phyloP scores from a whole-genome alignment of 2,329 filamentous ascomycete species.

The Aspergillus sergii region DNA sequence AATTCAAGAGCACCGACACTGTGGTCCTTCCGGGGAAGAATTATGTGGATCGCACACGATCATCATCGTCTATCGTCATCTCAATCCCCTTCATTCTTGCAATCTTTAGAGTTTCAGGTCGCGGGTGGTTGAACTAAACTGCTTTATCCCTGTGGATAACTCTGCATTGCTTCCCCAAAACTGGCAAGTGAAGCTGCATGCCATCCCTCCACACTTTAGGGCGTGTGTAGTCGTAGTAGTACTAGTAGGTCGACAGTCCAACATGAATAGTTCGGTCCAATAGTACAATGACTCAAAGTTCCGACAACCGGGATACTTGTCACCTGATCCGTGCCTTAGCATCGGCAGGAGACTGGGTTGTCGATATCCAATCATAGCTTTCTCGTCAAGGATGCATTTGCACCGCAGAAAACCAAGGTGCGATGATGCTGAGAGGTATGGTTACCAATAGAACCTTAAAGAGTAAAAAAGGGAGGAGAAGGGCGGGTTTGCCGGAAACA shows the following conservation, averaged over 20 bases:
- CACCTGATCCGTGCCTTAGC: conserved; percentile 13
- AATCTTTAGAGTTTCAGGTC: neutral
- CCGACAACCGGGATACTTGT: conserved; percentile 12
- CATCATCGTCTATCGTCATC: conserved; percentile 5
- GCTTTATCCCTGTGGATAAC: conserved; percentile 19
- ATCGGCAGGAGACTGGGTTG: neutral
- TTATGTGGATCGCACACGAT: conserved; percentile 30
- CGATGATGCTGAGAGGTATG: neutral
- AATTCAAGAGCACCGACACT: conserved; percentile 24
- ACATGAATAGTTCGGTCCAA: conserved; percentile 5
- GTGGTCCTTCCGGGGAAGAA: conserved; percentile 28
- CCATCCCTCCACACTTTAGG: conserved; percentile 8
- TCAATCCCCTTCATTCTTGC: conserved; percentile 22
- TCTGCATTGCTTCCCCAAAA: neutral
- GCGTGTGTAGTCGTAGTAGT: neutral
- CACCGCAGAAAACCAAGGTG: neutral
- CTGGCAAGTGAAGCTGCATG: conserved; percentile 5
- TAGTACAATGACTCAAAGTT: conserved; percentile 5
- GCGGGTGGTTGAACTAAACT: neutral
- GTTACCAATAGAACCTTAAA: neutral
- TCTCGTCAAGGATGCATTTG: neutral
- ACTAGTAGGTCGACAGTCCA: conserved; percentile 1
- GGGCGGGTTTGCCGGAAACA: neutral
- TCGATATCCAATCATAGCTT: neutral
- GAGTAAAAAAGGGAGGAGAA: neutral